Evolutionary conservation across 805 yeast genomes (phyloP).

Genomic region (Wickerhamiella spandovensis): DNA sequence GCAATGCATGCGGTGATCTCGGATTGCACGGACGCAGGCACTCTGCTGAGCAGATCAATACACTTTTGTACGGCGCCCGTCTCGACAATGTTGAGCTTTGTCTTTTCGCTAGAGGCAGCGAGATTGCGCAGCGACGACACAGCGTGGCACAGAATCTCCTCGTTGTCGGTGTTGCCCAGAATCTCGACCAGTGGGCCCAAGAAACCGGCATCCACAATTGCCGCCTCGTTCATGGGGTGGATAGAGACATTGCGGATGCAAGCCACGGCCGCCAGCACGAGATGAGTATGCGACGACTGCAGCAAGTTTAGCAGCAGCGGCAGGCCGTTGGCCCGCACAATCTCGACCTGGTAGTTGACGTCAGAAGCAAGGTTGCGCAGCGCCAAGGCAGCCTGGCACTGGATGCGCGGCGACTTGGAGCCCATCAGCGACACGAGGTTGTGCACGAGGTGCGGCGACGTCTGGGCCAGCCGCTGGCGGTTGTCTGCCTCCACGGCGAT

Average conservation of each 20-base stretch:
- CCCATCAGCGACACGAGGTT: conserved; percentile 87
- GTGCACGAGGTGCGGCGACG: conserved; percentile 83
- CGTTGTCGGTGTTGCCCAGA: conserved; percentile 64
- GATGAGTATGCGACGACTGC: conserved; percentile 80
- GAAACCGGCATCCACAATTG: conserved; percentile 94
- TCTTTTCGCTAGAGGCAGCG: conserved; percentile 91
- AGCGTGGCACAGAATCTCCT: conserved; percentile 97
- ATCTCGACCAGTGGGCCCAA: conserved; percentile 77
- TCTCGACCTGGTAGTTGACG: conserved; percentile 88
- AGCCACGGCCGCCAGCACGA: conserved; percentile 93
- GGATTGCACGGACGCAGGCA: conserved; percentile 85
- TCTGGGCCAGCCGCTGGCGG: conserved; percentile 73
- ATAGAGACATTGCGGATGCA: conserved; percentile 95
- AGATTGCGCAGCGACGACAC: conserved; percentile 90
- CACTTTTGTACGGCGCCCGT: conserved; percentile 94
- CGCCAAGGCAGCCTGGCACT: conserved; percentile 96
- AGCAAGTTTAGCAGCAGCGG: conserved; percentile 84
- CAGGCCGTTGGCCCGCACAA: conserved; percentile 89
- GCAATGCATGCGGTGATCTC: conserved; percentile 97
- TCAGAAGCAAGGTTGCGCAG: conserved; percentile 92
- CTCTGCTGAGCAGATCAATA: conserved; percentile 63
- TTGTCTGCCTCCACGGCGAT: conserved; percentile 94
- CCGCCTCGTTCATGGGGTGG: conserved; percentile 89
- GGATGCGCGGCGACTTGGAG: conserved; percentile 84
- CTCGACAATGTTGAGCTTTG: conserved; percentile 78